A percentile compares a stretch with the other conserved stretches of the same genome.
phyloP scores from a whole-genome alignment of 2,329 filamentous ascomycete genomes.

The Tolypocladium amazonense region DNA sequence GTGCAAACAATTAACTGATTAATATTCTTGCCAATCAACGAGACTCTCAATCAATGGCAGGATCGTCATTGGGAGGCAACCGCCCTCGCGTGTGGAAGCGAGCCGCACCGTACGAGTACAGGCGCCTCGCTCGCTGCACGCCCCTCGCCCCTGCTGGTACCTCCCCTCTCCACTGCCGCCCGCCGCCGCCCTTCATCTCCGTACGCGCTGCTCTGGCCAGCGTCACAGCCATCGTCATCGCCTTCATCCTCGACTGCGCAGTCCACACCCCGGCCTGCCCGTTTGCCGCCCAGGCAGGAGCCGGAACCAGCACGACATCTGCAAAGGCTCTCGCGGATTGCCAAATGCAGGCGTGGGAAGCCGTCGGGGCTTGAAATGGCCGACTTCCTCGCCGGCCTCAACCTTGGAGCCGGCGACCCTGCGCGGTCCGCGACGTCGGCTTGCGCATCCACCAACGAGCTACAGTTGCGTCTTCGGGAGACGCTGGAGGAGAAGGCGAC shows the following conservation, averaged over 20 bases:
- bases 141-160: background rate
- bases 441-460: conserved; percentile 29
- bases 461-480: conserved; percentile 32
- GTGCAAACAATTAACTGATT: background rate
- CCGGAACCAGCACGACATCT: conserved; percentile 7
- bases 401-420: conserved; percentile 14
- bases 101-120: background rate
- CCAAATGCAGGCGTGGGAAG: conserved; percentile 2
- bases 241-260: background rate
- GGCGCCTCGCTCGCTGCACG: background rate
- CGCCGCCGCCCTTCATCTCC: background rate
- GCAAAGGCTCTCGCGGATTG: conserved; percentile 7
- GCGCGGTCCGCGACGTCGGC: conserved; percentile 11
- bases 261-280: background rate
- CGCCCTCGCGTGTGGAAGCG: background rate
- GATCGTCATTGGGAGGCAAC: background rate
- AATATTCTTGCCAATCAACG: background rate
- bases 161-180: background rate
- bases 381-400: conserved; percentile 27
- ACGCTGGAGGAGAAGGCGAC: conserved; percentile 31
- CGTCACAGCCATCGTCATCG: background rate
- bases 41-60: background rate
- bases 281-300: conserved; percentile 8
- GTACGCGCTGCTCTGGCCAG: background rate
- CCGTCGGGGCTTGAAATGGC: conserved; percentile 15